phyloP scores from a whole-genome alignment of 1,284 basidiomycete species.

The Pseudomicrostroma phylloplanum region DNA sequence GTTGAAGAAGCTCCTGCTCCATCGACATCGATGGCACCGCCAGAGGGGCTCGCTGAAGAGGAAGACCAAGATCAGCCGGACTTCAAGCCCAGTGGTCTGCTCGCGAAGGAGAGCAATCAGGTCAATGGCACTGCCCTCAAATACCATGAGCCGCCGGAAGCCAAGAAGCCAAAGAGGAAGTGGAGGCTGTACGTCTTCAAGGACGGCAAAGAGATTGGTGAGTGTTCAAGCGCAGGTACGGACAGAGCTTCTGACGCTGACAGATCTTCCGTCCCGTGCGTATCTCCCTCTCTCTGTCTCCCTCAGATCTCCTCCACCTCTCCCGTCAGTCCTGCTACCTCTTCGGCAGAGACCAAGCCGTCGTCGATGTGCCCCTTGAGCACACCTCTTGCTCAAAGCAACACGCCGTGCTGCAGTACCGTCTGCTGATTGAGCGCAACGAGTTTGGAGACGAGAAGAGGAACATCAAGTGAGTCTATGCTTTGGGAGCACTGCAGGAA shows the following conservation, averaged over 20 bases:
- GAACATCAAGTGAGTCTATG: constrained; percentile 15
- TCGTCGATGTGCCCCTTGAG: constrained; percentile 73
- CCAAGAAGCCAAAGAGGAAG: constrained; percentile 75
- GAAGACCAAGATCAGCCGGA: constrained; percentile 58
- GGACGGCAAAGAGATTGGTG: constrained; percentile 82
- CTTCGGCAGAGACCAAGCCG: constrained; percentile 71
- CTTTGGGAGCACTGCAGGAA: too few species aligned
- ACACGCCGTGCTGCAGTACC: constrained; percentile 92
- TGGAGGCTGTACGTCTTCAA: constrained; percentile 99
- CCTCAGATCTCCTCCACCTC: constrained; percentile 83
- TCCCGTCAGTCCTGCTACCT: constrained; percentile 89
- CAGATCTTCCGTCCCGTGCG: too few species aligned
- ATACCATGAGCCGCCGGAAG: constrained; percentile 98
- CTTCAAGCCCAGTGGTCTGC: constrained; percentile 76
- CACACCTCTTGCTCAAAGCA: constrained; percentile 98
- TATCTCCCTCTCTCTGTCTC: background rate
- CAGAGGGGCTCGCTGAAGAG: background rate
- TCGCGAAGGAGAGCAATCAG: constrained; percentile 69
- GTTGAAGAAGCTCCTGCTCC: too few species aligned
- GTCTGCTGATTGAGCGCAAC: constrained; percentile 75
- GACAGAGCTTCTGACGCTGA: background rate
- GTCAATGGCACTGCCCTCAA: constrained; percentile 83
- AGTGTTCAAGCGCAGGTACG: constrained; percentile 46
- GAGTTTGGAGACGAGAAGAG: constrained; percentile 74
- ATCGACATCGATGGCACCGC: background rate